Conservation (phyloP, 257 asterid species). For the Ajuga chamaepitys region DNA sequence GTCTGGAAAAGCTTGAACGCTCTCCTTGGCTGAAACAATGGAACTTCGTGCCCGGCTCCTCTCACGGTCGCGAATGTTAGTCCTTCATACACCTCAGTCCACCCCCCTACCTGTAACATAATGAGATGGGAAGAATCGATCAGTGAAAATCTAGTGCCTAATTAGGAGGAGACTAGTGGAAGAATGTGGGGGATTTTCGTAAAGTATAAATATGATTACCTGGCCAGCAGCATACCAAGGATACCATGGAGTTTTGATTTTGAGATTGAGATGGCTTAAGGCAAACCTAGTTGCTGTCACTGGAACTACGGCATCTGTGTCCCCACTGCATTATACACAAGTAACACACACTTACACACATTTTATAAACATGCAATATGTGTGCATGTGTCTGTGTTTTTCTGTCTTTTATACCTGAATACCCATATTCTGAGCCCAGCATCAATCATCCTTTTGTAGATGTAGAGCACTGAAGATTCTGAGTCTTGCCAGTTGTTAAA, state of each 20-base stretch:
- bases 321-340: constrained; percentile 49
- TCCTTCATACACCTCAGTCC: constrained; percentile 80
- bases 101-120: constrained; percentile 78
- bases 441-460: constrained; percentile 53
- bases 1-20: constrained; percentile 50
- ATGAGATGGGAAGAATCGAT: no score
- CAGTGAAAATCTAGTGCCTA: no score
- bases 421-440: constrained; percentile 79
- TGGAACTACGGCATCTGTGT: constrained; percentile 77
- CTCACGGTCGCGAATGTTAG: constrained; percentile 74
- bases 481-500: constrained; percentile 64
- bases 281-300: constrained; percentile 75
- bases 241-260: constrained; percentile 54
- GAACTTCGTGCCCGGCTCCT: constrained; percentile 97
- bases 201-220: constrained; percentile 26
- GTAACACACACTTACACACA: neutral
- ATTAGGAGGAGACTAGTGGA: no score
- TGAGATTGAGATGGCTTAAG: constrained; percentile 64
- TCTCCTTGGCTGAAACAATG: constrained; percentile 62
- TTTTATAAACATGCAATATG: neutral
- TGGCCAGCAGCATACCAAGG: constrained; percentile 73
- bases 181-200: no score
- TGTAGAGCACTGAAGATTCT: constrained; percentile 48
- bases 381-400: no score
- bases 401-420: constrained; percentile 72